Evolutionary conservation across 208 protist species (phyloP), one percentile per base, ranked within the genome.

Genomic region (Acanthamoeba royreba): DNA sequence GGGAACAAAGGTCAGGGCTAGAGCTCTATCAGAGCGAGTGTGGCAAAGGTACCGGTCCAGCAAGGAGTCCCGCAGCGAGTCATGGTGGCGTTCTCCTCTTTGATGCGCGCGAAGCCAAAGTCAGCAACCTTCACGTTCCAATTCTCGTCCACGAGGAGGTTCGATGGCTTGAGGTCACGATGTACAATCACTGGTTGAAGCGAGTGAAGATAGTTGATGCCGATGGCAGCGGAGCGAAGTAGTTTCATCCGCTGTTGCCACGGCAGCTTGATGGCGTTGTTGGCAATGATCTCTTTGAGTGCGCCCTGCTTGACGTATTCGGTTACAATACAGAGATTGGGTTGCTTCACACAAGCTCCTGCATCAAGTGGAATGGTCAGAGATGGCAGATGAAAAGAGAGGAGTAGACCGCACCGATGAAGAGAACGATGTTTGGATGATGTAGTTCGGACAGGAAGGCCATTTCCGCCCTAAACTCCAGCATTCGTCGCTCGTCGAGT

Each of bases 201-300:
- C 89, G 83, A 83, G 81, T 96, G 95, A 31, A 96, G 72, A 83
- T 95, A 96, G 92, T 96, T 95, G 42, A 96, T 95, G 46, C 95
- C 95, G 33, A 93, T 72, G 17, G 95, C 95, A 33, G 95, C 49
- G 4, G 47, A 63, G 22, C 79, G 79, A 13, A 61, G 2, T 28
- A 88, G 19, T 5, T 22, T 1, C 95, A 88, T 86, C 74, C 74
- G 88, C 31, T 58, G 93, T 28, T 31, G 15, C 89, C 94, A 94
- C 52, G 95, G 90, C 92, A 94, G 89, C 92, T 86, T 53, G 61
- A 66, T 40, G 9, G 53, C 88, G 66, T 8, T 35, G 61, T 81
- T 46, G 38, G 17, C 13, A 9, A 66, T 31, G 40, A 94, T 91
- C 4, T 63, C 45, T 52, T 63, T 91, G 43, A 81, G 40, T 13